These are phyloP conservation scores for Trifolium repens DNA, from an alignment of 306 rosid species.

Conservation along the genomic window DNA sequence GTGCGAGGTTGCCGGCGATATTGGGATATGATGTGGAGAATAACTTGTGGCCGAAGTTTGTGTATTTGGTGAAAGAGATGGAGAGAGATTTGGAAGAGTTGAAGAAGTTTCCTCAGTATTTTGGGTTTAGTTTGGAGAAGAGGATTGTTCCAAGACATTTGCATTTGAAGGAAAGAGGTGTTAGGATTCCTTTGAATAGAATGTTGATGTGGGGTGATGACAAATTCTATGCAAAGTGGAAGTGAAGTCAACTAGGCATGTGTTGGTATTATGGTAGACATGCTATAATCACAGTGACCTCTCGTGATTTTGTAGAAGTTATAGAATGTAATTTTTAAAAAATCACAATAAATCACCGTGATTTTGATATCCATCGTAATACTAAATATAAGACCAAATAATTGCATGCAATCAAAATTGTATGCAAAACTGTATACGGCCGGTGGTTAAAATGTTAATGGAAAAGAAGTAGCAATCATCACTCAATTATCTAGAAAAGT, in stretches of 20 bases:
- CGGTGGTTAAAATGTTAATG: too few species aligned
- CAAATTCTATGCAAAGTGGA: slow-evolving; percentile 68
- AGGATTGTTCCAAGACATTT: slow-evolving; percentile 71
- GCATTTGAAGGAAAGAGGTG: slow-evolving; percentile 68
- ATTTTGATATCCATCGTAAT: too few species aligned
- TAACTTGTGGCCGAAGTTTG: slow-evolving; percentile 66
- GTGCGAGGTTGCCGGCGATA: slow-evolving; percentile 70
- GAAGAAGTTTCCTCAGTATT: slow-evolving; percentile 75
- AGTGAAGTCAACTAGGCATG: too few species aligned
- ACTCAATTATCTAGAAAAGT: background rate
- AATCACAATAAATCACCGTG: too few species aligned
- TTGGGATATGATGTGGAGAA: slow-evolving; percentile 73
- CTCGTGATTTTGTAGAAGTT: too few species aligned
- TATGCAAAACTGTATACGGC: too few species aligned
- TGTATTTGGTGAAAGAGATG: slow-evolving; percentile 72
- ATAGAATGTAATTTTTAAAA: too few species aligned
- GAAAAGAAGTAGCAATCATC: too few species aligned
- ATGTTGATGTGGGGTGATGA: slow-evolving; percentile 76
- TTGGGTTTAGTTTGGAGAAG: slow-evolving; percentile 75
- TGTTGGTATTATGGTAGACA: too few species aligned
- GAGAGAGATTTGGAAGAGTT: slow-evolving; percentile 68
- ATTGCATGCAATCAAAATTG: too few species aligned
- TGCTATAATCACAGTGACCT: too few species aligned
- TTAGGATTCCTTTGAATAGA: slow-evolving; percentile 62
- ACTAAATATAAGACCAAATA: too few species aligned